Evolutionary conservation across 805 yeast species (phyloP), one percentile per base, ranked within the genome.

Genomic region (Yarrowia sp.): DNA sequence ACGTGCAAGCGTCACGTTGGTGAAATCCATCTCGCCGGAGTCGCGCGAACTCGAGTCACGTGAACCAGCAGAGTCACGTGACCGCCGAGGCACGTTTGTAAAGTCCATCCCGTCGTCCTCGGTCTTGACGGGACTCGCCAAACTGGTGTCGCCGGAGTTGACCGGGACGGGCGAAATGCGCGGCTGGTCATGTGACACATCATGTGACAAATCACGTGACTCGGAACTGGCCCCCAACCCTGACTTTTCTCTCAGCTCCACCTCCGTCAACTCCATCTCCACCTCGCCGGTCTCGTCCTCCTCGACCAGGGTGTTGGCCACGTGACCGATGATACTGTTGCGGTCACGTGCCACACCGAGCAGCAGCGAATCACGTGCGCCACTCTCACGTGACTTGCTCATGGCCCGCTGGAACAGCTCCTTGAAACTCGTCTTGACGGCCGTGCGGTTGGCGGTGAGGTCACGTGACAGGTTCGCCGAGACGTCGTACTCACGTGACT

Each of bases 361-460:
- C 4, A 43, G 16, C 35, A 59, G 16, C 16, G 65, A 59, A 8
- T 59, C 65, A 12, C 65, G 65, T 4, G 65, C 52, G 8, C 52
- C 65, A 12, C 65, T 45, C 32, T 59, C 65, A 12, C 52, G 42
- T 8, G 50, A 32, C 52, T 45, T 42, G 52, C 65, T 45, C 50
- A 59, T 59, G 26, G 52, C 52, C n/a, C 65, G 41, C 35, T 59
- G 50, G 65, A 59, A 59, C 14, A 59, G 65, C 35, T 59, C 65
- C 52, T 59, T 32, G 65, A 59, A 59, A 5, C 14, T 5, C 19
- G 65, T 59, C 26, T 59, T 56, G n/a, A 43, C 49, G 5, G 8
- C 43, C 5, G 11, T 35, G 8, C 22, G 12, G 7, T 12, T 19
- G n/a, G 7, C 5, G 45, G 56, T 35, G 12, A 38, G 16, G 36